Conservation (phyloP, 768 basidiomycete genomes). For the Trametes coccinea region DNA sequence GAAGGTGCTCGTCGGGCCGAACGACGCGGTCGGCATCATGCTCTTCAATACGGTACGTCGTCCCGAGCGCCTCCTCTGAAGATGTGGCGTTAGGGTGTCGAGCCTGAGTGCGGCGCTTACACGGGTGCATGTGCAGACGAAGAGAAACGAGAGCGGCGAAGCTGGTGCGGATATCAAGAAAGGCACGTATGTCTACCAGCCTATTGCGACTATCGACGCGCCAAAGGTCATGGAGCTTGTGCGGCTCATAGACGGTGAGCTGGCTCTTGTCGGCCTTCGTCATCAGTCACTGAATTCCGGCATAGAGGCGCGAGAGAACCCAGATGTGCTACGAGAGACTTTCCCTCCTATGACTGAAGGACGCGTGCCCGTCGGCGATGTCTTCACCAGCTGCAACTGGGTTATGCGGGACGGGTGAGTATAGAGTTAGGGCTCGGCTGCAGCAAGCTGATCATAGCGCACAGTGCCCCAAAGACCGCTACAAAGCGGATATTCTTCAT, state of each 20-base stretch:
- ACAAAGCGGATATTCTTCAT: slow-evolving; percentile 93
- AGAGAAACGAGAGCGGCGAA: slow-evolving; percentile 40
- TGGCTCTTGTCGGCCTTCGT: not conserved
- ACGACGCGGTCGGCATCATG: slow-evolving; percentile 86
- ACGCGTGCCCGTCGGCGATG: slow-evolving; percentile 80
- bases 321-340: slow-evolving; percentile 50
- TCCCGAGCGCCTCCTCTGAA: not conserved
- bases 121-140: slow-evolving; percentile 26
- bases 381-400: slow-evolving; percentile 90
- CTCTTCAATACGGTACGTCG: slow-evolving; percentile 87
- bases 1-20: slow-evolving; percentile 87
- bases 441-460: not conserved
- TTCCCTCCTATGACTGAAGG: slow-evolving; percentile 64
- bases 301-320: slow-evolving; percentile 67
- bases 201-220: slow-evolving; percentile 75
- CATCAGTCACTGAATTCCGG: not conserved
- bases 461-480: slow-evolving; percentile 81
- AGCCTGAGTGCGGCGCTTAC: not conserved
- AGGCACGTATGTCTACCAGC: slow-evolving; percentile 71
- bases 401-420: slow-evolving; percentile 83
- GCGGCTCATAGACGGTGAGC: slow-evolving; percentile 72
- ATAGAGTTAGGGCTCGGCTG: not conserved
- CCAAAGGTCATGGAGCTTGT: slow-evolving; percentile 79
- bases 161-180: slow-evolving; percentile 62
- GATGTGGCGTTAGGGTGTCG: not conserved